A percentile compares a stretch with the other conserved stretches of the same genome.
Conservation (phyloP, 2,329 filamentous ascomycete genomes). For the Hypoxylon sp. region DNA sequence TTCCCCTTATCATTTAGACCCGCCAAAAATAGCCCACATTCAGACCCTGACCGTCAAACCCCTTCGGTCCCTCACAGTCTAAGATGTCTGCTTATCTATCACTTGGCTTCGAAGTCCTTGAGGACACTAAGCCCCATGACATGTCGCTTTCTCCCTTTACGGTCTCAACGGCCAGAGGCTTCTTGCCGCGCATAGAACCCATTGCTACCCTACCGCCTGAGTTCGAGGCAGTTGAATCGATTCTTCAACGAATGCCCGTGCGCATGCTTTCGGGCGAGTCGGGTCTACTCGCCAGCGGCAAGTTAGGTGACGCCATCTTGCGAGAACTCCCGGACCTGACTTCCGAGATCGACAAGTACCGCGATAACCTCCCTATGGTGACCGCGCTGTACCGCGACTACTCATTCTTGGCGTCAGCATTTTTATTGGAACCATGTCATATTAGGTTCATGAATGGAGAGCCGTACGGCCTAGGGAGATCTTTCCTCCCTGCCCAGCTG, state of each 20-base stretch:
- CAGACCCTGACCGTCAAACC: too few relatives aligned
- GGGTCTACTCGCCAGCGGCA: constrained; percentile 79
- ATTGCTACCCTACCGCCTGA: constrained; percentile 74
- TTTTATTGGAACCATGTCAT: constrained; percentile 92
- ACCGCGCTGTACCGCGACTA: constrained; percentile 93
- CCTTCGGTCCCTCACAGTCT: too few relatives aligned
- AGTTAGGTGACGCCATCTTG: constrained; percentile 80
- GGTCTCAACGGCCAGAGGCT: constrained; percentile 80
- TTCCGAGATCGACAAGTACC: constrained; percentile 76
- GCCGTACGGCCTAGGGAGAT: constrained; percentile 81
- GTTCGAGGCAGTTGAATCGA: constrained; percentile 77
- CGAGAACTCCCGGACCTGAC: constrained; percentile 83
- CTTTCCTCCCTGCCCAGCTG: constrained; percentile 78
- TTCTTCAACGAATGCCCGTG: constrained; percentile 66
- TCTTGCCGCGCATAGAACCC: constrained; percentile 76
- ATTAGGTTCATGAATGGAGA: constrained; percentile 76
- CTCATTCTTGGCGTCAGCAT: constrained; percentile 88
- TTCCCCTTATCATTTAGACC: too few relatives aligned
- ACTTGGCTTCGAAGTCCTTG: constrained; percentile 68
- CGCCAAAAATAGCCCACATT: too few relatives aligned
- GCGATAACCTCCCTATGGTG: constrained; percentile 79
- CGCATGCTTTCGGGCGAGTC: constrained; percentile 77
- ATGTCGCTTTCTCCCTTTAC: constrained; percentile 78
- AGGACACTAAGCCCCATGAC: constrained; percentile 72
- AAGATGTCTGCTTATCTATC: constrained; percentile 48